Evolutionary conservation across 257 asterid species (phyloP).

Genomic region (Scutellaria baicalensis): DNA sequence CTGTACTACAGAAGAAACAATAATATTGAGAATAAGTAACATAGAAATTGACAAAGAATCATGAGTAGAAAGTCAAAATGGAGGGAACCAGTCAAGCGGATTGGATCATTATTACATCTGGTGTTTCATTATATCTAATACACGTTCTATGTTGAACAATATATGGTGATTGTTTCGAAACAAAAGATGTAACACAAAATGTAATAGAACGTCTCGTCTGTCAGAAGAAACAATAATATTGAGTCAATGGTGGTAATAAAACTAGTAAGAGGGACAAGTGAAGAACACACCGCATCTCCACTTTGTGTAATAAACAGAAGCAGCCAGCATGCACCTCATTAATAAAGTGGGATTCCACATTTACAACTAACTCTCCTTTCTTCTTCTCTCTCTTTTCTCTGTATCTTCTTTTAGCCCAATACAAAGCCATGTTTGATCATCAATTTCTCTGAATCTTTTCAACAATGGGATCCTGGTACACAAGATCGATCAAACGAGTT

Average conservation of each 20-base stretch:
- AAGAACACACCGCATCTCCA: slow-evolving; percentile 27
- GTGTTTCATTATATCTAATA: too few species aligned
- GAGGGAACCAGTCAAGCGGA: too few species aligned
- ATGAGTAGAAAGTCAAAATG: too few species aligned
- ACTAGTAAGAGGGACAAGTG: slow-evolving; percentile 19
- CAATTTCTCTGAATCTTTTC: slow-evolving; percentile 14
- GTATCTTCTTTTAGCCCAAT: background rate
- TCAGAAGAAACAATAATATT: too few species aligned
- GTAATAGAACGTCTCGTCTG: too few species aligned
- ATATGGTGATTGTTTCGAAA: too few species aligned
- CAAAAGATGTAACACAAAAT: too few species aligned
- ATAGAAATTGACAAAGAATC: too few species aligned
- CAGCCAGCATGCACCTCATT: background rate
- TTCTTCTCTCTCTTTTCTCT: background rate
- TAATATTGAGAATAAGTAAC: too few species aligned
- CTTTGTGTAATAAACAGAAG: background rate
- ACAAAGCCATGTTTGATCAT: background rate
- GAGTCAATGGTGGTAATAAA: background rate
- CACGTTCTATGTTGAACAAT: too few species aligned
- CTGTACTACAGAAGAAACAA: too few species aligned
- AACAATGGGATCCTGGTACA: slow-evolving; percentile 20
- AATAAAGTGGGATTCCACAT: slow-evolving; percentile 31
- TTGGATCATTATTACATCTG: too few species aligned
- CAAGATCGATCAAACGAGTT: slow-evolving; percentile 12
- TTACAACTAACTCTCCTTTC: background rate